These are phyloP conservation scores for Pachysandra terminalis DNA, from an alignment of 164 flowering plant species.

Conservation along the genomic window DNA sequence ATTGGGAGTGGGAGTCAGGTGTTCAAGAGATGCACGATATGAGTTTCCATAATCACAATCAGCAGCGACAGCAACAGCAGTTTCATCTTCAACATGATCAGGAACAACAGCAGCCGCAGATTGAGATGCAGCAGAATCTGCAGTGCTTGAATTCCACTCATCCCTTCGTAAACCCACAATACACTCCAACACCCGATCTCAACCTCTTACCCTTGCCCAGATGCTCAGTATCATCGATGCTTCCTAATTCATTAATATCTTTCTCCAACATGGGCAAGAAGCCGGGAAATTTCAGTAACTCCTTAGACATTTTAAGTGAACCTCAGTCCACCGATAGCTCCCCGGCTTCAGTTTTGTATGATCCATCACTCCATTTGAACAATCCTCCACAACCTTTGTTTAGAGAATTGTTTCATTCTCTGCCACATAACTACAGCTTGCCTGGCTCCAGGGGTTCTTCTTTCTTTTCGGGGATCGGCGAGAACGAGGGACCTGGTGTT, in stretches of 20 bases:
- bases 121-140: slow-evolving; percentile 20
- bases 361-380: slow-evolving; percentile 61
- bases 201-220: slow-evolving; percentile 50
- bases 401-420: slow-evolving; percentile 56
- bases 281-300: slow-evolving; percentile 15
- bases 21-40: slow-evolving; percentile 24
- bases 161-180: slow-evolving; percentile 15
- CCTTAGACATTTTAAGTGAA: slow-evolving; percentile 36
- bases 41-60: slow-evolving; percentile 6
- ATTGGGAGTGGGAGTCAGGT: slow-evolving; percentile 39
- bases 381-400: slow-evolving; percentile 67
- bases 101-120: slow-evolving; percentile 8
- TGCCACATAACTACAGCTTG: slow-evolving; percentile 46
- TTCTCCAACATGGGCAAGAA: slow-evolving; percentile 24
- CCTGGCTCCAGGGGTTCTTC: slow-evolving; percentile 30
- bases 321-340: slow-evolving; percentile 13
- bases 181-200: slow-evolving; percentile 43
- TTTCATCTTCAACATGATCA: slow-evolving; percentile 4
- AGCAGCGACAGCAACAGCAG: not conserved
- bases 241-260: slow-evolving; percentile 41
- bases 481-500: slow-evolving; percentile 34
- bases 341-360: slow-evolving; percentile 32
- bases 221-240: slow-evolving; percentile 33
- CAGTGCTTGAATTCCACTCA: slow-evolving; percentile 28
- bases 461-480: slow-evolving; percentile 49